These are phyloP conservation scores for Botryotinia globosa DNA, from an alignment of 2,329 filamentous ascomycete species.

Conservation along the genomic window DNA sequence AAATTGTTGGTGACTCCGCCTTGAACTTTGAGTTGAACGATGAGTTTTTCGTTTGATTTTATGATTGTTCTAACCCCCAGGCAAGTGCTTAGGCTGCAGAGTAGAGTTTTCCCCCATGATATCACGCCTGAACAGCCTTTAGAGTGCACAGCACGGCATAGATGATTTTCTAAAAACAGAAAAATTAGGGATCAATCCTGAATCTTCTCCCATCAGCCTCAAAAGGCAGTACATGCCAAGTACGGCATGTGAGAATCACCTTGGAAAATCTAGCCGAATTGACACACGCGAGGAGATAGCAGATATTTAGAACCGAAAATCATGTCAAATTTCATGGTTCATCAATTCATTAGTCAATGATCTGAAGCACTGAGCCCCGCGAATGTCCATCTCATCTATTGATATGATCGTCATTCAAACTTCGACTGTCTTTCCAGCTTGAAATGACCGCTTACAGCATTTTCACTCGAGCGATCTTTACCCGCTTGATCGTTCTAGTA, in stretches of 20 bases:
- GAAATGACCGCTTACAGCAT: constrained; percentile 45
- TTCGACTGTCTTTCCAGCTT: constrained; percentile 33
- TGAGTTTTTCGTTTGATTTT: not conserved
- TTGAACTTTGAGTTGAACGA: constrained; percentile 38
- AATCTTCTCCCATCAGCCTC: constrained; percentile 54
- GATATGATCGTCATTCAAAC: constrained; percentile 41
- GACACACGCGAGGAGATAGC: constrained; percentile 28
- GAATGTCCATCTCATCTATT: constrained; percentile 11
- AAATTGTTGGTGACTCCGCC: constrained; percentile 48
- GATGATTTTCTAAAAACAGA: constrained; percentile 30
- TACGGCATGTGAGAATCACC: constrained; percentile 37
- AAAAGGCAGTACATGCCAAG: constrained; percentile 62
- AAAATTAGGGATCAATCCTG: constrained; percentile 41
- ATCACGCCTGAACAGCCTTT: constrained; percentile 13
- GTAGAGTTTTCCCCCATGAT: constrained; percentile 43
- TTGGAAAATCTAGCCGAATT: constrained; percentile 58
- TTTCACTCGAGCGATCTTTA: constrained; percentile 40
- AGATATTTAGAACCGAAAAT: constrained; percentile 46
- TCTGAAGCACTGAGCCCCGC: constrained; percentile 30
- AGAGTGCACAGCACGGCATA: not conserved
- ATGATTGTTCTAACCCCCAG: not conserved
- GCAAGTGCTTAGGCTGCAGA: constrained; percentile 8
- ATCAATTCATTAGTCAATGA: constrained; percentile 42
- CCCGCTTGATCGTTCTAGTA: constrained; percentile 31
- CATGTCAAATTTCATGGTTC: constrained; percentile 47